Base-by-base conservation (phyloP, 768 basidiomycete genomes). In the Mycena galericulata region DNA sequence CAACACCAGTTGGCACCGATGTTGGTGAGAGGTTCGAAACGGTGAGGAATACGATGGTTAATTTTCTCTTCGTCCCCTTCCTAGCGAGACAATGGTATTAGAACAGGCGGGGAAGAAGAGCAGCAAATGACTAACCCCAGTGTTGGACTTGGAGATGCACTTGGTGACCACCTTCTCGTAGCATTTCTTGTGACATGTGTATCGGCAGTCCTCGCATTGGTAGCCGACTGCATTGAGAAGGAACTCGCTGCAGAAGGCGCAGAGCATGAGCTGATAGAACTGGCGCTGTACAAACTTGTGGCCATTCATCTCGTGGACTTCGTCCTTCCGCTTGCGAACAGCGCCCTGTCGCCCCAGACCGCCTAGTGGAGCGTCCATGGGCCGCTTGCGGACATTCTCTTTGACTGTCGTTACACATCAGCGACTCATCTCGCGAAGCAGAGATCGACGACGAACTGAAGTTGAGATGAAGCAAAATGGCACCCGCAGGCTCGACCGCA, bases 1-100 rank as follows among this genome's bases (percentile, higher is more conserved):
- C 98, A 99, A 80, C 98, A 99, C 98, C 98, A 99, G 76, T 97
- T 98, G 20, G 98, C 95, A 47, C 96, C 94, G 62, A 99, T 92
- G 80, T 98, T 99, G 68, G 96, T 98, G 75, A 98, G 89, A 20
- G 97, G 91, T 74, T 97, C 95, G 83, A 99, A 99, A 24, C 98
- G 92, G 80, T 99, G 98, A 59, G 98, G 98, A 74, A 99, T 99
- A 58, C 98, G 93, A 81, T 99, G 98, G 75, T 99, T 99, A 79
- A 99, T 96, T 82, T 98, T 97, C 80, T 99, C 97, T 79, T 93
- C 97, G 79, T 99, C 98, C 55, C 90, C 94, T 73, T 98, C 94
- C 96, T 97, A 70, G 26, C 38, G 62, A 64, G 50, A 57, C 2
- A 50, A 54, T 34, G 34, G 36, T n/a, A 36, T 46, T 74, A 55